These are phyloP conservation scores for Polygonum aviculare DNA, from an alignment of 148 eudicot species.

Conservation along the genomic window DNA sequence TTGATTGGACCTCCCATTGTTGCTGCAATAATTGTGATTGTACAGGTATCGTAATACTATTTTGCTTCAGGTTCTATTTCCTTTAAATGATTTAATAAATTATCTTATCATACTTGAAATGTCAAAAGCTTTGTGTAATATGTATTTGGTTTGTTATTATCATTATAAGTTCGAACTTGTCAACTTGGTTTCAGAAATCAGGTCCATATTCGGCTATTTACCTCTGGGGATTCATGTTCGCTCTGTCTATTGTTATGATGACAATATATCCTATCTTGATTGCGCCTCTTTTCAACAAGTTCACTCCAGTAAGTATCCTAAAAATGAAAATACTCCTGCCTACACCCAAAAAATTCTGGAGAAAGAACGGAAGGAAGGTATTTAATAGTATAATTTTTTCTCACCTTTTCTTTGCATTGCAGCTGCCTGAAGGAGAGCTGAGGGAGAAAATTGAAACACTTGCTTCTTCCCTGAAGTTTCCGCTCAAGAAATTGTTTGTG, in stretches of 20 bases:
- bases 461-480: conserved; percentile 88
- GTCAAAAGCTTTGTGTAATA: background rate
- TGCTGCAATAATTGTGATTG: conserved; percentile 84
- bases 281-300: conserved; percentile 97
- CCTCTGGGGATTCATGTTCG: conserved; percentile 96
- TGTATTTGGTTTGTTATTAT: background rate
- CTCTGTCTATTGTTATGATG: conserved; percentile 88
- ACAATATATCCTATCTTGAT: conserved; percentile 81
- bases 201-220: conserved; percentile 98
- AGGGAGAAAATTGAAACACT: conserved; percentile 78
- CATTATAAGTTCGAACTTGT: background rate
- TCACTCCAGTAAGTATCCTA: conserved; percentile 73
- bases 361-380: background rate
- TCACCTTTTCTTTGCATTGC: conserved; percentile 13
- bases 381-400: background rate
- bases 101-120: background rate
- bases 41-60: conserved; percentile 49
- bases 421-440: conserved; percentile 93
- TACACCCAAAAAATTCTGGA: background rate
- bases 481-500: conserved; percentile 88
- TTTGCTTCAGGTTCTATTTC: background rate
- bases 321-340: background rate
- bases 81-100: background rate
- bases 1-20: conserved; percentile 95
- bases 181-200: conserved; percentile 72